Base-by-base conservation (phyloP, 768 basidiomycete genomes). In the Hemileccinum impolitum region DNA sequence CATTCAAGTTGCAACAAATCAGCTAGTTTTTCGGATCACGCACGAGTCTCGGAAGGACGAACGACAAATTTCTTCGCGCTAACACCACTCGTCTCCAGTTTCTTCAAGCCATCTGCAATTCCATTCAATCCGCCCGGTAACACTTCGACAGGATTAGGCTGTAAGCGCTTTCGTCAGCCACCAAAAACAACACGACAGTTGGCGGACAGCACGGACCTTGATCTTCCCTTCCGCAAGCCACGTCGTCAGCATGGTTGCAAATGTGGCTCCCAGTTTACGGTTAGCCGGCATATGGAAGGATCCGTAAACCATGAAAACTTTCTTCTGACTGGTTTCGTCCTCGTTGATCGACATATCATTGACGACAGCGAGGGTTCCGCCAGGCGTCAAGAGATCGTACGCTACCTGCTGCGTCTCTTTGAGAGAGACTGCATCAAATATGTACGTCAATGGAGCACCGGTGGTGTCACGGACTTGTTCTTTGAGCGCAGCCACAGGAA, bases 11-110 rank as follows among this genome's bases (percentile, higher is more conserved):
- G 8, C 11, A 30, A 9, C 28, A 4, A 30, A 9, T 2, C 28
- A 30, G 28, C 28, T 8, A 30, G 28, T 30, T 30, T 30, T 30
- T 30, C 23, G 9, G 28, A 30, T 30, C 28, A 30, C 11, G 28
- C 28, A 30, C 28, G 28, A 30, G 55, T 58, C 47, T 58, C 57
- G 18, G 37, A 34, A 30, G 8, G n/a, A n/a, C n/a, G n/a, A n/a
- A n/a, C n/a, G n/a, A 77, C 62, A 11, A 75, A 48, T 59, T 75
- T 77, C 36, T 61, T 61, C 1, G 65, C 75, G 21, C 73, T 75
- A 11, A 75, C 52, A 9, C 66, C 56, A 8, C 47, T 9, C 5
- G 26, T 15, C 32, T 63, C 55, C 51, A 75, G 35, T 19, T 51
- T 57, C 43, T 66, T 51, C 39, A 75, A 47, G 2, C 67, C 72